Base-by-base conservation (phyloP, 345 rosid species). In the Dovyalis caffra region DNA sequence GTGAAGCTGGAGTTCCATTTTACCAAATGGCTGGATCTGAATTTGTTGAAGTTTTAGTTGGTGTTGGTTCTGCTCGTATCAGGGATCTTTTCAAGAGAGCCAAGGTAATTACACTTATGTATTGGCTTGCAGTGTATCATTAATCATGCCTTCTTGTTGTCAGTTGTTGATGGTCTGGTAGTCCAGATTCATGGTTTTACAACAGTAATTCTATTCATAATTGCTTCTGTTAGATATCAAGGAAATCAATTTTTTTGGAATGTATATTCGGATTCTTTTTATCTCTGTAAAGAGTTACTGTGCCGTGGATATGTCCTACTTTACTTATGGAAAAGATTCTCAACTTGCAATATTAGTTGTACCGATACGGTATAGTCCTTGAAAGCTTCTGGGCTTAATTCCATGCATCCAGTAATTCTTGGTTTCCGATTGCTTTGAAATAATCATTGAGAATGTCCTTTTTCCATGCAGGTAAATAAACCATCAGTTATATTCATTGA, bases 21-120 rank as follows among this genome's bases (percentile, higher is more conserved):
- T 94, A 94, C 78, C 97, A 92, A 81, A 94, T 94, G 98, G 98
- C 98, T 76, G 97, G 98, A 72, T 90, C 98, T 75, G 97, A 94
- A 78, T 94, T 94, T 76, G 97, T 94, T 5, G 98, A 94, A 83
- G 98, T 94, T 72, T 87, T 94, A 76, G 98, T 94, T 73, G 98
- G 98, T 71, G 98, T 94, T 69, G 98, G 97, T 67, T 92, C 98
- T 79, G 98, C 98, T 64, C 93, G 97, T 85, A 92, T 92, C 74
- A 92, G 98, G 84, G 98, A 94, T 87, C 83, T 94, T 26, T 94
- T 94, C 76, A 94, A 89, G 92, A 87, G 98, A 84, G 98, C 98
- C 71, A 90, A 94, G 97, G 98, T 94, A 72, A 85, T 63, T 76
- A 51, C 35, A 47, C 64, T 81, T 63, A 35, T 43, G 56, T 58